phyloP scores from a whole-genome alignment of 768 basidiomycete species.

The Tulasnella sp. region DNA sequence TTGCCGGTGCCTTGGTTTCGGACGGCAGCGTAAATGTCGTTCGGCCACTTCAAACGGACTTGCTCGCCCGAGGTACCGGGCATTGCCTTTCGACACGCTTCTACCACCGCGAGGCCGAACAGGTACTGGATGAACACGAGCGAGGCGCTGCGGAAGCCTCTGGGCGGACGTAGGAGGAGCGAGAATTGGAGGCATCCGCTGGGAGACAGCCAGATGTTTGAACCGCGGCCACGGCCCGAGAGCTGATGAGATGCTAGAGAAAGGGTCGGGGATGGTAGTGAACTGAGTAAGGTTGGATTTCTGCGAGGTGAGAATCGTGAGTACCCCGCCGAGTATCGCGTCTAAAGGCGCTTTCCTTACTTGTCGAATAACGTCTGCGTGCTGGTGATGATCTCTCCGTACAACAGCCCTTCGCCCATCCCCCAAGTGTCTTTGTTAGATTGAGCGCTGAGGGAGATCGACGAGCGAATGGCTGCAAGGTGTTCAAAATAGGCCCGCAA shows the following conservation, averaged over 20 bases:
- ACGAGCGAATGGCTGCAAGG: conserved; percentile 24
- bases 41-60: conserved; percentile 90
- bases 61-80: conserved; percentile 40
- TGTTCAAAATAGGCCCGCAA: conserved; percentile 45
- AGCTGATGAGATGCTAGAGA: conserved; percentile 84
- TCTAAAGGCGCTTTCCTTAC: conserved; percentile 35
- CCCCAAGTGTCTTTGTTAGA: conserved; percentile 22
- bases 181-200: conserved; percentile 82
- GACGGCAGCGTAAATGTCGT: conserved; percentile 73
- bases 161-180: conserved; percentile 49
- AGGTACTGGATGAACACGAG: conserved; percentile 94
- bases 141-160: conserved; percentile 43
- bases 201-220: conserved; percentile 89
- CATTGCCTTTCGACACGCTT: conserved; percentile 61
- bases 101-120: conserved; percentile 77
- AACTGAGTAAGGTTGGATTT: conserved; percentile 58
- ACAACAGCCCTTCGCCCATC: conserved; percentile 68
- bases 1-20: conserved; percentile 33
- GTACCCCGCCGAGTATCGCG: not conserved
- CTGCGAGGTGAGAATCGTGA: conserved; percentile 30
- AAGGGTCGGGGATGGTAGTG: conserved; percentile 62
- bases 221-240: conserved; percentile 76
- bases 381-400: conserved; percentile 83
- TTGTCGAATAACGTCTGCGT: conserved; percentile 93
- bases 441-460: conserved; percentile 2